phyloP scores from a whole-genome alignment of 495 filamentous ascomycete genomes.

The Melanomma pulvis-pyrius region DNA sequence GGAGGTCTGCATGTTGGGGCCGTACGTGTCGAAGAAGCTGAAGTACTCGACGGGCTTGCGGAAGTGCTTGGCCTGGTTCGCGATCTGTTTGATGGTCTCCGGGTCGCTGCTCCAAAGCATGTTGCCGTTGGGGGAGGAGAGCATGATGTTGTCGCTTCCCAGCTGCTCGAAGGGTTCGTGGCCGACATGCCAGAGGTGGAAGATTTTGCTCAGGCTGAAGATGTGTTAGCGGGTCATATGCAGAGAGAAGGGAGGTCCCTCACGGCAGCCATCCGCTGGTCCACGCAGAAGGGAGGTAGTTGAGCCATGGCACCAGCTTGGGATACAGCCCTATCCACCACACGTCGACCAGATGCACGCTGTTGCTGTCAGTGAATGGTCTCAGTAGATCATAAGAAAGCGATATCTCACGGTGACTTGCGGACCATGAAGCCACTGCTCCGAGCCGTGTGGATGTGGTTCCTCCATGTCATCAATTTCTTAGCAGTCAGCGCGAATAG shows the following conservation, averaged over 20 bases:
- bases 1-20: conserved; percentile 1
- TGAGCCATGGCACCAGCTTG: conserved; percentile 5
- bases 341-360: background rate
- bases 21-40: conserved; percentile 6
- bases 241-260: background rate
- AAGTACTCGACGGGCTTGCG: conserved; percentile 5
- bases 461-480: too few species aligned
- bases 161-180: conserved; percentile 5
- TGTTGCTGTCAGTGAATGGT: background rate
- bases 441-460: too few species aligned
- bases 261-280: background rate
- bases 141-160: conserved; percentile 6
- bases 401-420: too few species aligned
- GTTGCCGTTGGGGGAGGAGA: conserved; percentile 13
- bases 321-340: conserved; percentile 19
- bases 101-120: conserved; percentile 10
- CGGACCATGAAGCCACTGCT: too few species aligned
- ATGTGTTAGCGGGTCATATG: background rate
- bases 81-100: conserved; percentile 3
- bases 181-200: conserved; percentile 7
- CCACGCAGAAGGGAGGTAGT: background rate
- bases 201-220: background rate
- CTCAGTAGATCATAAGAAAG: too few species aligned
- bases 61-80: too few species aligned
- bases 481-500: too few species aligned